phyloP scores from a whole-genome alignment of 2,329 filamentous ascomycete species.

The Sclerotiophoma versabilis region DNA sequence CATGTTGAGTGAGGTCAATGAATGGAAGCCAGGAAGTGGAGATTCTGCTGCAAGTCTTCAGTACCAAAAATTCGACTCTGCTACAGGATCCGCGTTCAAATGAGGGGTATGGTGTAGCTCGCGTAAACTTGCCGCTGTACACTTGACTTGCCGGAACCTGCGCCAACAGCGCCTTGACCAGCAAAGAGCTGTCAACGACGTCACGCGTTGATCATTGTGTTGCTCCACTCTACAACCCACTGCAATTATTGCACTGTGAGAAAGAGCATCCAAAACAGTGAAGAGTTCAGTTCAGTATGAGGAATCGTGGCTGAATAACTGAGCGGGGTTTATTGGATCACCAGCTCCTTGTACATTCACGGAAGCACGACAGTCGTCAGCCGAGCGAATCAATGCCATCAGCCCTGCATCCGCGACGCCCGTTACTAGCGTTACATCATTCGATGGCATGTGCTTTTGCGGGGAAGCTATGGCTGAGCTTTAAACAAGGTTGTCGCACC shows the following conservation, averaged over 20 bases:
- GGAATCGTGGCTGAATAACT: conserved; percentile 14
- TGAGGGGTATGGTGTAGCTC: conserved; percentile 12
- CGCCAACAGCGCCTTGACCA: conserved; percentile 3
- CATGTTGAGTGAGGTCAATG: conserved; percentile 9
- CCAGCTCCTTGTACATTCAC: conserved; percentile 6
- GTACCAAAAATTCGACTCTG: too few species aligned
- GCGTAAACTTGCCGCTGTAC: conserved; percentile 7
- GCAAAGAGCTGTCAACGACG: conserved; percentile 6
- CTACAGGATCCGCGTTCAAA: not conserved
- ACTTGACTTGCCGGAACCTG: not conserved
- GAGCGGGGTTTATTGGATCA: conserved; percentile 17
- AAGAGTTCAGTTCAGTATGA: not conserved
- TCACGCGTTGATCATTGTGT: not conserved
- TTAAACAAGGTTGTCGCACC: conserved; percentile 11
- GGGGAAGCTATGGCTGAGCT: conserved; percentile 18
- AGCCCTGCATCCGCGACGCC: not conserved
- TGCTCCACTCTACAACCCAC: not conserved
- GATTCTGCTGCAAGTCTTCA: not conserved
- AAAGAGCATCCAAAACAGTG: not conserved
- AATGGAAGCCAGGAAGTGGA: not conserved
- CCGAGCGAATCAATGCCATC: conserved; percentile 15
- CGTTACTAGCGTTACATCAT: conserved; percentile 21
- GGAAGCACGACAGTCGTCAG: conserved; percentile 6
- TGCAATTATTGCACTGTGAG: not conserved
- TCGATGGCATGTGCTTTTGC: conserved; percentile 19